Percentiles rank a stretch among this genome's conserved stretches.
phyloP scores from a whole-genome alignment of 2,329 filamentous ascomycete species.

The Fulvia fulva region DNA sequence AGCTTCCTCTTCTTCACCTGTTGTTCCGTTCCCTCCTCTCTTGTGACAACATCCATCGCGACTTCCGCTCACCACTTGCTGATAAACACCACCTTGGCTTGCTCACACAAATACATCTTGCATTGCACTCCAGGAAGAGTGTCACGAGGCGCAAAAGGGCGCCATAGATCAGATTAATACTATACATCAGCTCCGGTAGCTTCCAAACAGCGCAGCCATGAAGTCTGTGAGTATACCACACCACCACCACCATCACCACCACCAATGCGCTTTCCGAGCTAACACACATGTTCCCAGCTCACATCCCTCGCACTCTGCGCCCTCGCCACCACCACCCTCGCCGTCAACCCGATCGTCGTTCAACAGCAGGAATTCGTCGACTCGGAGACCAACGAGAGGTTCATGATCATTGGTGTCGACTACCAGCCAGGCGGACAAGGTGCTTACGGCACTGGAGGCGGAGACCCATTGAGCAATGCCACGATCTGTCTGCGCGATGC shows the following conservation, averaged over 20 bases:
- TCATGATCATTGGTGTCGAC: slow-evolving; percentile 56
- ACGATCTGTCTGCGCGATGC: slow-evolving; percentile 59
- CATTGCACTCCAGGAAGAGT: not conserved
- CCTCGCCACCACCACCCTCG: slow-evolving; percentile 39
- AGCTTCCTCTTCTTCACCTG: not conserved
- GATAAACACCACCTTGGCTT: not conserved
- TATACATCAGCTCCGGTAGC: not conserved
- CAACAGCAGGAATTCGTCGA: slow-evolving; percentile 60
- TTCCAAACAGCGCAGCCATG: not conserved
- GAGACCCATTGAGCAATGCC: slow-evolving; percentile 57
- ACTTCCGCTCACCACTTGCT: not conserved
- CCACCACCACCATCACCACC: not conserved
- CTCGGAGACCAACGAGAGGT: slow-evolving; percentile 53
- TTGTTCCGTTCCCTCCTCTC: not conserved
- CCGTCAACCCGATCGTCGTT: slow-evolving; percentile 55
- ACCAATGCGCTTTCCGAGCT: not conserved
- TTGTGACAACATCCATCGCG: no score
- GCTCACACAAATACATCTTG: not conserved
- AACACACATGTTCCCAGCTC: not conserved
- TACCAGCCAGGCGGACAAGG: slow-evolving; percentile 61
- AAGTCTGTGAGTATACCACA: not conserved
- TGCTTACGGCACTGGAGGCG: slow-evolving; percentile 50
- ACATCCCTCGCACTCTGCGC: slow-evolving; percentile 8
- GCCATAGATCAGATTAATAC: not conserved
- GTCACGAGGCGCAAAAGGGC: not conserved